Percentiles rank a stretch among this genome's conserved stretches.
These are phyloP conservation scores for Luffa aegyptiaca DNA, from an alignment of 306 rosid genomes.

Conservation along the genomic window DNA sequence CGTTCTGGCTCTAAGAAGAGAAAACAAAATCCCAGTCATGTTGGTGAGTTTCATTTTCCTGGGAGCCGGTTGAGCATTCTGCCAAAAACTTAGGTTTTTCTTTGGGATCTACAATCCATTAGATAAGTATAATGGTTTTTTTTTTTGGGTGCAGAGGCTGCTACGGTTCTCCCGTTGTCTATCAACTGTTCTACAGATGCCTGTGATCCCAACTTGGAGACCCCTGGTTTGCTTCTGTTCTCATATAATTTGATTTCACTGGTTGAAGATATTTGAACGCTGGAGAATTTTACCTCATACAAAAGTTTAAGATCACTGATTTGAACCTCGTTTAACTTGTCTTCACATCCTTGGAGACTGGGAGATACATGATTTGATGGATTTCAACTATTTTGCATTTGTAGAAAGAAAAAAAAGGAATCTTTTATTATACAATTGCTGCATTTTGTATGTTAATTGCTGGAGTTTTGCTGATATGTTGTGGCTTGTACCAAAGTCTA, in stretches of 20 bases:
- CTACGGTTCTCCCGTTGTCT: conserved; percentile 5
- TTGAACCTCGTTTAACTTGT: not conserved
- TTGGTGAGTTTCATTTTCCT: conserved; percentile 12
- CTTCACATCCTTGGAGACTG: not conserved
- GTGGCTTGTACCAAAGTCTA: not conserved
- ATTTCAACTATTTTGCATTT: not conserved
- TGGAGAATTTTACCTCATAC: conserved; percentile 12
- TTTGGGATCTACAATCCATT: conserved; percentile 17
- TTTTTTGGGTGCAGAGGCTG: not conserved
- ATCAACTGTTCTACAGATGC: conserved; percentile 16
- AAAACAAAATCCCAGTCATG: conserved; percentile 26
- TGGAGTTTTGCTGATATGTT: not conserved
- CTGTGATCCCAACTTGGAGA: conserved; percentile 14
- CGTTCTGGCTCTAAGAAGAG: conserved; percentile 43
- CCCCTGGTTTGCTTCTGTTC: conserved; percentile 43
- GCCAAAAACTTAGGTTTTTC: not conserved
- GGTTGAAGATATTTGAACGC: conserved; percentile 16
- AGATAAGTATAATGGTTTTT: conserved; percentile 14
- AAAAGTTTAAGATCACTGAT: conserved; percentile 15
- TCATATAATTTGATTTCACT: not conserved
- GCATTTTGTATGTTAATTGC: not conserved
- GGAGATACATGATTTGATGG: not conserved
- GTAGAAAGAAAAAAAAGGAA: not conserved
- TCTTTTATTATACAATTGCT: not conserved
- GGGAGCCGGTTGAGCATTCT: not conserved